phyloP scores from a whole-genome alignment of 139 green algal genomes.

The Tetraselmis striata region DNA sequence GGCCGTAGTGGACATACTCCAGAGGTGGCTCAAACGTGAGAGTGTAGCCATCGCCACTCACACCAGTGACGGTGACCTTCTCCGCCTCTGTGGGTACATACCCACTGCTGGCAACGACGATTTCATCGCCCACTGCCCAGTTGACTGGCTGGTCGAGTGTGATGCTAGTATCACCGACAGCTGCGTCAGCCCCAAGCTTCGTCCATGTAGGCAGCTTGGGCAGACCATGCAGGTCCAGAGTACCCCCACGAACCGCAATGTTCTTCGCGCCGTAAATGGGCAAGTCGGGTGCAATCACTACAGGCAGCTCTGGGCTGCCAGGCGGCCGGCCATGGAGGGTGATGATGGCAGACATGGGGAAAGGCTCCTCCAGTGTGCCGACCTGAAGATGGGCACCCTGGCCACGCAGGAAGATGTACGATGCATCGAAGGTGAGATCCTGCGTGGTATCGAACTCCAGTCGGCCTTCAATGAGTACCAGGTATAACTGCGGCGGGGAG shows the following conservation, averaged over 20 bases:
- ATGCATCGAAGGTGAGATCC: constrained; percentile 21
- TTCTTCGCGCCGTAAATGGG: constrained; percentile 60
- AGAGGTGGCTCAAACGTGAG: constrained; percentile 18
- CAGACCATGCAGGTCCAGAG: constrained; percentile 41
- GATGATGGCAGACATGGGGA: constrained; percentile 34
- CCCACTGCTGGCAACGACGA: constrained; percentile 47
- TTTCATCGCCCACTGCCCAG: constrained; percentile 35
- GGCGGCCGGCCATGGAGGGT: constrained; percentile 48
- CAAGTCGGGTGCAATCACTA: background rate
- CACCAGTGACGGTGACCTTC: constrained; percentile 15
- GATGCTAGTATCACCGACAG: constrained; percentile 29
- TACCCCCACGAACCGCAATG: constrained; percentile 46
- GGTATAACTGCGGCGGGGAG: constrained; percentile 33
- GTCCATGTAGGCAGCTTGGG: constrained; percentile 56
- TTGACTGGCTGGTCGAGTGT: constrained; percentile 31
- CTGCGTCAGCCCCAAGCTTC: constrained; percentile 30
- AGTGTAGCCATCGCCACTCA: constrained; percentile 8
- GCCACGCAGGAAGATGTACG: constrained; percentile 28
- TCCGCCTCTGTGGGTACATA: constrained; percentile 40
- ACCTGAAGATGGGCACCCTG: constrained; percentile 7
- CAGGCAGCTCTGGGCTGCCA: constrained; percentile 30
- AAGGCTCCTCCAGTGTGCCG: constrained; percentile 21
- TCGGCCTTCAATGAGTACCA: constrained; percentile 41
- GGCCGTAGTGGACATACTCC: constrained; percentile 42
- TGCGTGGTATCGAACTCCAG: constrained; percentile 40